Percentiles rank a stretch among this genome's conserved stretches.
These are phyloP conservation scores for Jaapia argillacea DNA, from an alignment of 768 basidiomycete species.

Conservation along the genomic window DNA sequence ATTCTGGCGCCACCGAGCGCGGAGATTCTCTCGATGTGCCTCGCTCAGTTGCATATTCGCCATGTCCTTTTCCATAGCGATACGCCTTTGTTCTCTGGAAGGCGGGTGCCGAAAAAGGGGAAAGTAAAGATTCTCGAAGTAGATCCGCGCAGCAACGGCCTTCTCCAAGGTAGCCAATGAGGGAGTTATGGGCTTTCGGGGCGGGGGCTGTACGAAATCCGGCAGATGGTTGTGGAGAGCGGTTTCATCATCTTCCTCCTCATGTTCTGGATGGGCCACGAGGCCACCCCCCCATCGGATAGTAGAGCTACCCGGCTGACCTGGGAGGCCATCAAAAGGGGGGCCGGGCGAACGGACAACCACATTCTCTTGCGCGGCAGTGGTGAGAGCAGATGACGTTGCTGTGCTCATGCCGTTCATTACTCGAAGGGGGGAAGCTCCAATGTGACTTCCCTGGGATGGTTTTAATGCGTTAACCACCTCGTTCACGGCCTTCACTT, in stretches of 20 bases:
- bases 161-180: conserved; percentile 90
- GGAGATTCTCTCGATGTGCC: conserved; percentile 58
- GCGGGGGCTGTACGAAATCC: conserved; percentile 21
- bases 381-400: conserved; percentile 64
- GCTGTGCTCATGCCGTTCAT: conserved; percentile 69
- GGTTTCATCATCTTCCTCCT: conserved; percentile 38
- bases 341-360: conserved; percentile 31
- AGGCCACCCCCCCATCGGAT: conserved; percentile 53
- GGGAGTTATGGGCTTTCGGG: conserved; percentile 60
- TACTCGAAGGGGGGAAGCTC: conserved; percentile 54
- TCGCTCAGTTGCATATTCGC: conserved; percentile 58
- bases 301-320: conserved; percentile 49
- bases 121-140: conserved; percentile 89
- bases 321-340: conserved; percentile 36
- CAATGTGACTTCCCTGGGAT: conserved; percentile 32
- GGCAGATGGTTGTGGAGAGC: conserved; percentile 18
- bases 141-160: conserved; percentile 86
- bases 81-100: conserved; percentile 74
- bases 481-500: conserved; percentile 67
- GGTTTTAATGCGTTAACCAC: conserved; percentile 64
- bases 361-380: conserved; percentile 60
- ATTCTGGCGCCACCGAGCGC: conserved; percentile 73
- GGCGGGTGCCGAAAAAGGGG: conserved; percentile 76
- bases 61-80: conserved; percentile 88
- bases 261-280: conserved; percentile 58